Conservation (phyloP, 2,329 filamentous ascomycete genomes). For the Aspergillus piperis region DNA sequence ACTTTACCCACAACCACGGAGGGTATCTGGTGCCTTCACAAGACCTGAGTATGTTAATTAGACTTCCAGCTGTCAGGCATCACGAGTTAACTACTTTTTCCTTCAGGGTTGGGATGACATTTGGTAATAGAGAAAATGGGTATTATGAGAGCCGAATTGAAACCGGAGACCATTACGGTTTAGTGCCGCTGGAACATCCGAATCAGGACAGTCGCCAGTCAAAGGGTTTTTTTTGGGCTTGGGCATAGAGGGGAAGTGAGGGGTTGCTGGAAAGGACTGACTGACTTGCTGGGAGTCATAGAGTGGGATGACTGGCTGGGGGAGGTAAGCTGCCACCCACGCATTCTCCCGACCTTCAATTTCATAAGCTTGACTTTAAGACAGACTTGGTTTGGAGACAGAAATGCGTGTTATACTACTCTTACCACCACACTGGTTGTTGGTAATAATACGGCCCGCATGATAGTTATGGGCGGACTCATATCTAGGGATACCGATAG, state of each 20-base stretch:
- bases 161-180: not conserved
- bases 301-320: not conserved
- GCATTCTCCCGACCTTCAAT: not conserved
- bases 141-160: not conserved
- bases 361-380: not conserved
- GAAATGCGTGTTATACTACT: not conserved
- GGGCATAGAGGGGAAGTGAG: constrained; percentile 2
- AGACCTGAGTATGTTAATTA: not conserved
- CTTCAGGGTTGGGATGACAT: not conserved
- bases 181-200: constrained; percentile 1
- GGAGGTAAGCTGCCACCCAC: not conserved
- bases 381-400: not conserved
- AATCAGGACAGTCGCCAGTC: not conserved
- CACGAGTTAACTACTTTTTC: not conserved
- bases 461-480: not conserved
- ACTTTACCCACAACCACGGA: not conserved
- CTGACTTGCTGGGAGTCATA: not conserved
- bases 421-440: not conserved
- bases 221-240: not conserved
- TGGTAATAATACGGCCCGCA: not conserved
- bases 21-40: not conserved
- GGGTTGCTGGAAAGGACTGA: not conserved
- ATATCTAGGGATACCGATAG: not conserved
- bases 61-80: not conserved
- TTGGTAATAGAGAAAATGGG: not conserved